Evolutionary conservation across 257 asterid species (phyloP), one percentile per base, ranked within the genome.

Genomic region (Gentiana dahurica): DNA sequence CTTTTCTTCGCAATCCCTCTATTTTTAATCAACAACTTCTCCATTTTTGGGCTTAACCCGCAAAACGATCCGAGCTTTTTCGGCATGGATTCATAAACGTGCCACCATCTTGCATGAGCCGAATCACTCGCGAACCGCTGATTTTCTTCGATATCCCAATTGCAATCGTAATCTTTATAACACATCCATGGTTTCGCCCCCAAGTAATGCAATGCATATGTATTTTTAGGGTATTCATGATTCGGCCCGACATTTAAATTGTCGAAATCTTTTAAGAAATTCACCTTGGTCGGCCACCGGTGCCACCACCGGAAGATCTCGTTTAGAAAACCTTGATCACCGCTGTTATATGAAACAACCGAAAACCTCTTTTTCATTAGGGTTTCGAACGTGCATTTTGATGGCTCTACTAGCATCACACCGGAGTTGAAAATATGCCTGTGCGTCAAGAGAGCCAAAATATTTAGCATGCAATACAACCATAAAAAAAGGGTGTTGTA

Each of bases 151-250:
- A 10, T 65, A 46, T 88, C 95, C 93, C 93, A 82, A 39, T 85
- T 88, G n/a, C 95, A 85, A 64, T 88, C 95, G 2, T 85, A 82
- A 60, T 82, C 95, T 44, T 59, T 65, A 36, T 77, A 80, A 61
- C 97, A 89, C 68, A 36, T 51, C 97, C 97, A 86, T 4, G 95
- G 97, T 80, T 89, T 89, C 59, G 71, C 34, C 13, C 97, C 97
- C 4, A 89, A 73, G 59, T 74, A 89, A 72, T 89, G 97, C 11
- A 89, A 2, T 0, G 84, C 71, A 34, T 63, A 57, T 2, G 66
- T 43, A 2, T 74, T 76, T 0, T 55, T 6, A 0, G 75, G 61
- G 1, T 64, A 60, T 36, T 36, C 24, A n/a, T 58, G 81, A 2
- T 8, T 34, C 4, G 37, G 46, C 15, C 75, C 35, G 4, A 13